Conservation (phyloP, 2,329 filamentous ascomycete genomes). For the Diaporthe longicolla region DNA sequence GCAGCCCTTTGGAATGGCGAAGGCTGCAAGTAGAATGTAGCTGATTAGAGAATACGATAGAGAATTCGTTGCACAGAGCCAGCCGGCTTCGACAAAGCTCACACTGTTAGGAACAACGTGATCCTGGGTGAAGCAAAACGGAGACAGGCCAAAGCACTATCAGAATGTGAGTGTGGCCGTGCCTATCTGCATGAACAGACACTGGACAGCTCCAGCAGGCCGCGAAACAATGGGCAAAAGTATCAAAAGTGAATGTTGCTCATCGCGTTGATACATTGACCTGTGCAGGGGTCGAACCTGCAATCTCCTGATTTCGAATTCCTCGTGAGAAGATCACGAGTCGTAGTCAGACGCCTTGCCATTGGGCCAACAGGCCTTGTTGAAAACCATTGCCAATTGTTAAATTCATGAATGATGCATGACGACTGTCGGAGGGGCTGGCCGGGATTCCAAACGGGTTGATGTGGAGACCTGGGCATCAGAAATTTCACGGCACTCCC, state of each 20-base stretch:
- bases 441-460: neutral
- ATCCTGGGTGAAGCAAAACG: neutral
- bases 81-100: too few relatives aligned
- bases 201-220: neutral
- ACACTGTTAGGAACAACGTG: too few relatives aligned
- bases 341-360: slow-evolving; percentile 62
- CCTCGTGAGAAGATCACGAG: neutral
- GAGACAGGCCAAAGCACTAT: neutral
- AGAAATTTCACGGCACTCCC: neutral
- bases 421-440: neutral
- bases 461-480: neutral
- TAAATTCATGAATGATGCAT: neutral
- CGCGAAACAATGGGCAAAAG: neutral
- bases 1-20: too few relatives aligned
- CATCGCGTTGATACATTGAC: neutral
- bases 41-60: too few relatives aligned
- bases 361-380: slow-evolving; percentile 52
- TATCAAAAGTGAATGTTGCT: neutral
- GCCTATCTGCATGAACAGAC: too few relatives aligned
- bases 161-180: neutral
- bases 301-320: slow-evolving; percentile 42
- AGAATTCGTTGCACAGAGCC: too few relatives aligned
- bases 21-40: too few relatives aligned
- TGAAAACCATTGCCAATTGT: rapidly evolving
- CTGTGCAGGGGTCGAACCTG: slow-evolving; percentile 44